Base-by-base conservation (phyloP, 305 asterid species). In the Fraxinus latifolia region DNA sequence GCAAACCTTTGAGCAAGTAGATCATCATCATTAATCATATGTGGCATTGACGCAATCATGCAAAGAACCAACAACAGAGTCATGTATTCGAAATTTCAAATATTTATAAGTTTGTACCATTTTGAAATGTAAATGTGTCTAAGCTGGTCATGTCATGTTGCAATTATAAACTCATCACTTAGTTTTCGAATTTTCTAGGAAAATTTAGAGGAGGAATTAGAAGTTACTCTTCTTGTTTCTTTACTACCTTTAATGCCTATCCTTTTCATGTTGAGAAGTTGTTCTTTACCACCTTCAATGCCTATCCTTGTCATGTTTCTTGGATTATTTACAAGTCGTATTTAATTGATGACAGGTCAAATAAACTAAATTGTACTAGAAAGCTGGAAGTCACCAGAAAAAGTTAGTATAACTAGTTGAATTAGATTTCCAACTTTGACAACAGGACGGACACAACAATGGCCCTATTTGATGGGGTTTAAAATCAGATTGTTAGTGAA, bases 101-200 rank as follows among this genome's bases (percentile, higher is more conserved):
- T 14, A 75, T 77, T 34, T 12, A 4, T 34, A 2, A 79, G 37
- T 5, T 72, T 80, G 47, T 60, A 39, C 74, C 7, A n/a, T 74
- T 75, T 80, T 6, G 17, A 14, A 50, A 75, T 33, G 33, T 71
- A 55, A n/a, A 67, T 27, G 44, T 21, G 47, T 77, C 76, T 77
- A 81, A 81, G 76, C 77, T 3, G 60, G 36, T 55, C 29, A 68
- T 42, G 17, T 65, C 33, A 21, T 68, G 80, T 58, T 68, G 77
- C 60, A 53, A 70, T 34, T 73, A 60, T 44, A 55, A 70, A 37
- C 39, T 29, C 31, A 33, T 68, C 39, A 68, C 4, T 29, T 68
- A 29, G 17, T 68, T 68, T 31, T 68, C 9, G 9, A 68, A 7
- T 12, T 29, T 68, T 68, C 39, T 0, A 11, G 75, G 21, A 50